These are phyloP conservation scores for Tetrahymena thermophila DNA, from an alignment of 73 alveolate species.

Conservation along the genomic window DNA sequence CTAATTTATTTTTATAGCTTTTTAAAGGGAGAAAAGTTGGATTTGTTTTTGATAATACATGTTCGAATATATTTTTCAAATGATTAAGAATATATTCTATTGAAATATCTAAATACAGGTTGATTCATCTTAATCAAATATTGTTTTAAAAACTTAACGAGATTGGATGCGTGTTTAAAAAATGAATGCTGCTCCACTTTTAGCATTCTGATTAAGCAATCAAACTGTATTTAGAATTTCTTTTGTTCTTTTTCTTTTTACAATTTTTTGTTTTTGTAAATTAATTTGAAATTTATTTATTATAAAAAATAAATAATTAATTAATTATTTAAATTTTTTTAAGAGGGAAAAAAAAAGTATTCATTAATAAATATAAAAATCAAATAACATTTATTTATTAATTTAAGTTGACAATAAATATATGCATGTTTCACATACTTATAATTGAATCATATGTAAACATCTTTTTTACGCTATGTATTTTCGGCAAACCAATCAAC, in stretches of 20 bases:
- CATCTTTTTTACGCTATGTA: slow-evolving; percentile 13
- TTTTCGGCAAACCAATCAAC: slow-evolving; percentile 22
- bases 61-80: neutral
- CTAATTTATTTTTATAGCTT: neutral
- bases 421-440: neutral
- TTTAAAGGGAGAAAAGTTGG: neutral
- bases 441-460: neutral
- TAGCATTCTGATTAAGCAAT: neutral
- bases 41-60: neutral
- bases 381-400: neutral
- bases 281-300: neutral
- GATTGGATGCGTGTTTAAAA: neutral
- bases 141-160: neutral
- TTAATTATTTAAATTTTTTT: neutral
- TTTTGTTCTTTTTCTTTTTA: neutral
- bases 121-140: neutral
- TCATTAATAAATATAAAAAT: neutral
- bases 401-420: neutral
- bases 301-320: neutral
- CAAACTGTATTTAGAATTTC: neutral
- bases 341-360: neutral
- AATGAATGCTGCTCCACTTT: slow-evolving; percentile 1
- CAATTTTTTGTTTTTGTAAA: neutral
- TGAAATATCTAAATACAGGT: neutral
- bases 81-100: neutral